Evolutionary conservation across 495 filamentous ascomycete genomes (phyloP).

Genomic region (Lasiosphaeriaceae sp.): DNA sequence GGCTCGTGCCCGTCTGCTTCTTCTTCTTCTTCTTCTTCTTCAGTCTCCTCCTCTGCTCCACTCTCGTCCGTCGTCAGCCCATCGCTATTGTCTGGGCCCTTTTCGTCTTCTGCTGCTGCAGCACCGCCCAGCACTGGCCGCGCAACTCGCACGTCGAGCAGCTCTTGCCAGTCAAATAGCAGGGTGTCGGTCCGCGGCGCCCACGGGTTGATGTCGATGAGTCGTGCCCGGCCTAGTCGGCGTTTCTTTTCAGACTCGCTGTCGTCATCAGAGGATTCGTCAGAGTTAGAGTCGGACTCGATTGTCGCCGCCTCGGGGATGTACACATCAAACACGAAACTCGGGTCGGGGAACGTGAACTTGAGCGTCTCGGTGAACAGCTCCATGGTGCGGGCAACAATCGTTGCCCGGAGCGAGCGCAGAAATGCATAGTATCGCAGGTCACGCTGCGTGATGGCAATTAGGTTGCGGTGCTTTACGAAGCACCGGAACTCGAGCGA

Average conservation of each 20-base stretch:
- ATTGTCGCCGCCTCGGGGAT: conserved; percentile 63
- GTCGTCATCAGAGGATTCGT: conserved; percentile 55
- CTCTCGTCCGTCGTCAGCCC: conserved; percentile 41
- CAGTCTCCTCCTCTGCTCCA: conserved; percentile 38
- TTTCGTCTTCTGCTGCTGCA: conserved; percentile 27
- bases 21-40: conserved; percentile 48
- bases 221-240: conserved; percentile 58
- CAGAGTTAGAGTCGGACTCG: conserved; percentile 46
- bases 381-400: conserved; percentile 58
- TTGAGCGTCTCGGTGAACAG: conserved; percentile 67
- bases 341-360: conserved; percentile 75
- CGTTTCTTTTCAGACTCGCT: conserved; percentile 23
- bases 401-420: conserved; percentile 55
- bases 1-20: conserved; percentile 60
- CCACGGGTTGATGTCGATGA: conserved; percentile 96
- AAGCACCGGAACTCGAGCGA: conserved; percentile 94
- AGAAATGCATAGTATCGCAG: conserved; percentile 87
- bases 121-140: conserved; percentile 37
- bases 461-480: conserved; percentile 69
- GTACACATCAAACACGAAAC: conserved; percentile 89
- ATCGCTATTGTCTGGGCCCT: conserved; percentile 24
- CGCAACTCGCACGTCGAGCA: conserved; percentile 66
- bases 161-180: conserved; percentile 86
- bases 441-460: conserved; percentile 87
- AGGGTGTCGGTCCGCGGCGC: conserved; percentile 83